Evolutionary conservation across 2,329 filamentous ascomycete species (phyloP).

Genomic region (Hymenoscyphus infarciens): DNA sequence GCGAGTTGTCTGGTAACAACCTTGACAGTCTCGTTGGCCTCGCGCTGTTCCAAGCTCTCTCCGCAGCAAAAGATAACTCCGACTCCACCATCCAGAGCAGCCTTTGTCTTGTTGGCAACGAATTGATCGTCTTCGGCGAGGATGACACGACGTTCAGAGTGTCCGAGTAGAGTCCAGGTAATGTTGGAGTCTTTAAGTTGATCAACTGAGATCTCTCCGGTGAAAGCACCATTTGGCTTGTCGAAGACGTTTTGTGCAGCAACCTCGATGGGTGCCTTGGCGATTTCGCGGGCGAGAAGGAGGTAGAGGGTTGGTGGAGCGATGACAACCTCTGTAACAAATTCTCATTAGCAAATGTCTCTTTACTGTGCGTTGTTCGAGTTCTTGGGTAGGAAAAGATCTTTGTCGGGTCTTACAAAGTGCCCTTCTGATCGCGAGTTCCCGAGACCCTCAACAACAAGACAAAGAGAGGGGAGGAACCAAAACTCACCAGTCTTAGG

Average conservation of each 20-base stretch:
- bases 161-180: slow-evolving; percentile 86
- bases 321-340: slow-evolving; percentile 80
- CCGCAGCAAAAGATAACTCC: slow-evolving; percentile 96
- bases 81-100: slow-evolving; percentile 80
- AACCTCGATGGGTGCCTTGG: slow-evolving; percentile 74
- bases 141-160: slow-evolving; percentile 91
- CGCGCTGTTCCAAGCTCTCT: slow-evolving; percentile 90
- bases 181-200: slow-evolving; percentile 89
- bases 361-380: neutral
- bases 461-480: slow-evolving; percentile 5
- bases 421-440: slow-evolving; percentile 4
- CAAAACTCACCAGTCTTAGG: slow-evolving; percentile 61
- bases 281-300: slow-evolving; percentile 74
- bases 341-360: slow-evolving; percentile 2
- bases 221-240: slow-evolving; percentile 95
- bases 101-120: slow-evolving; percentile 91
- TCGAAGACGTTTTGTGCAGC: slow-evolving; percentile 97
- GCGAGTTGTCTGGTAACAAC: slow-evolving; percentile 82
- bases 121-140: slow-evolving; percentile 82
- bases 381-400: neutral
- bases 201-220: slow-evolving; percentile 88
- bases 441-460: slow-evolving; percentile 6
- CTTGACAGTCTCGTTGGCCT: slow-evolving; percentile 78
- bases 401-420: slow-evolving; percentile 7
- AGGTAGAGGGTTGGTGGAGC: slow-evolving; percentile 90